Evolutionary conservation across 495 filamentous ascomycete genomes (phyloP), one percentile per base, ranked within the genome.

Genomic region (Neurospora sp.): DNA sequence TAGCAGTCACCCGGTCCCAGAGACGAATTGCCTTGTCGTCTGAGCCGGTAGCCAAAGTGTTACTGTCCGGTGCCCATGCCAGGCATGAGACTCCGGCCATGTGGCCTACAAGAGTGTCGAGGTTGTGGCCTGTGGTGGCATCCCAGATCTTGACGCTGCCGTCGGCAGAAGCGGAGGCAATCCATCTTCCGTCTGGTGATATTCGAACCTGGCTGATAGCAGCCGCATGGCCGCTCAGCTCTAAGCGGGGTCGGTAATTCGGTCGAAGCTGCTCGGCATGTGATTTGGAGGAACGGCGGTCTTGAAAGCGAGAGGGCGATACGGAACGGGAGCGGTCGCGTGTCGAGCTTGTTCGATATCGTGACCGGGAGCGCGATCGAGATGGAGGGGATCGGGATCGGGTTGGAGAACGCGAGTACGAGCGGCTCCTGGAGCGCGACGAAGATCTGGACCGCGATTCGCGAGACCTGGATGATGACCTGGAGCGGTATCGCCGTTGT

Each of bases 21-120:
- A 98, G 85, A 2, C 96, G 88, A 72, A 99, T 98, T 0, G 92
- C 90, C 80, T 98, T 99, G 85, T 99, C 96, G 80, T 99, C 96
- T 37, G 92, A 94, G 10, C 96, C 96, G 20, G 94, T 94, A 0
- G 94, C 96, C 65, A 99, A 86, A 3, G 90, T 92, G 75, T 89
- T 87, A 45, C 90, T 93, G 80, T 97, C 94, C 2, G 96, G 95
- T 69, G 89, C 88, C 96, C 96, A 99, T 39, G 94, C 90, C 31
- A 99, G 85, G 37, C 93, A 93, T 0, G 92, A 95, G 14, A 99
- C 88, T 73, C 96, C 96, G 1, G 96, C 94, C 74, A 97, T 86
- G 83, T 99, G 96, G 37, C 94, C 96, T 77, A 96, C 90, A n/a
- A 99, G 87, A 0, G 93, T 96, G 75, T 97, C 91, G 72, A 93